phyloP scores from a whole-genome alignment of 2,329 filamentous ascomycete species.

The Hortaea werneckii region DNA sequence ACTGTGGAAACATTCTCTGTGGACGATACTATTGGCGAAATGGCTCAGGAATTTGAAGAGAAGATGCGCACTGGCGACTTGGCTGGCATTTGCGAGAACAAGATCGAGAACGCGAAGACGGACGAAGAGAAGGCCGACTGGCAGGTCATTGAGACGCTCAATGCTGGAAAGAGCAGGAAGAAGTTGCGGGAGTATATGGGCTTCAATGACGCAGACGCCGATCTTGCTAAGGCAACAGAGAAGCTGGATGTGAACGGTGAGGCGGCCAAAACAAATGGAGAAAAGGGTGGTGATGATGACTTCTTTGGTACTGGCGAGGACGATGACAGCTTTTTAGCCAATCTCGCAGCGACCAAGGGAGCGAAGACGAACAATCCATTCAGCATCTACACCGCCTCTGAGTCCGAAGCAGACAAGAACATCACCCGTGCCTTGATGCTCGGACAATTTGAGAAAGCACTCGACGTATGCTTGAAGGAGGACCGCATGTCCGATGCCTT shows the following conservation, averaged over 20 bases:
- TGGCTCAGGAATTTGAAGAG: constrained; percentile 79
- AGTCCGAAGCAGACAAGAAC: constrained; percentile 70
- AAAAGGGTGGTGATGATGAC: constrained; percentile 28
- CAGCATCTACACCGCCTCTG: constrained; percentile 73
- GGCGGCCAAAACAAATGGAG: constrained; percentile 25
- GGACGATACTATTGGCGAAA: constrained; percentile 72
- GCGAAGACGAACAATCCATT: constrained; percentile 93
- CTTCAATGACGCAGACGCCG: constrained; percentile 53
- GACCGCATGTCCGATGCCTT: constrained; percentile 91
- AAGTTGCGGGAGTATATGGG: constrained; percentile 83
- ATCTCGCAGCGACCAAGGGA: constrained; percentile 76
- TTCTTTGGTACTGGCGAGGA: constrained; percentile 70
- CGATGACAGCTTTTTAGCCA: constrained; percentile 76
- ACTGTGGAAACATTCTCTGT: constrained; percentile 80
- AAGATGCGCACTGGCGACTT: constrained; percentile 71
- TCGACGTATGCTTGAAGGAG: constrained; percentile 79
- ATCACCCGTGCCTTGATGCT: constrained; percentile 84
- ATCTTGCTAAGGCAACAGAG: constrained; percentile 31
- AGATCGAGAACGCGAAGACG: constrained; percentile 62
- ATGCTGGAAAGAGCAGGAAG: constrained; percentile 73
- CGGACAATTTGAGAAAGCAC: constrained; percentile 80
- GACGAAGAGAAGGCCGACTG: constrained; percentile 95
- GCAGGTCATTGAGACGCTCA: constrained; percentile 84
- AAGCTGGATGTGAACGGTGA: constrained; percentile 42
- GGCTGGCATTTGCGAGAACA: constrained; percentile 65